phyloP scores from a whole-genome alignment of 2,329 filamentous ascomycete genomes.

The Penicillium sp. region DNA sequence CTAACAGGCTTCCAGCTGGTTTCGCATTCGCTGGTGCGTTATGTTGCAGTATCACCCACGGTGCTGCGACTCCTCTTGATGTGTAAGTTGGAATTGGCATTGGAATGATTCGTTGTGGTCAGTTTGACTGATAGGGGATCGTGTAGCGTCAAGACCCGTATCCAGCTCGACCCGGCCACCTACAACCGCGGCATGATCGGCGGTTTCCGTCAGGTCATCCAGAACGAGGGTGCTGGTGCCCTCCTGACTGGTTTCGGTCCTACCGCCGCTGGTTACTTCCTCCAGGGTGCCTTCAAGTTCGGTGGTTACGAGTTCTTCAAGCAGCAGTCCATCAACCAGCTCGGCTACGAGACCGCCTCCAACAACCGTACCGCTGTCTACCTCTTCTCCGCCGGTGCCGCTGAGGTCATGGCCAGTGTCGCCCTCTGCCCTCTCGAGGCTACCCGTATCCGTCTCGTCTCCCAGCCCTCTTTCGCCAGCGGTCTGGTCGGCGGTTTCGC shows the following conservation, averaged over 20 bases:
- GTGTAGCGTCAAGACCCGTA: slow-evolving; percentile 84
- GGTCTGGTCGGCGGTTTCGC: slow-evolving; percentile 72
- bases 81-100: slow-evolving; percentile 65
- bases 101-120: no score
- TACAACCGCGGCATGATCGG: slow-evolving; percentile 86
- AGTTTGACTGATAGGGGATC: no score
- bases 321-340: slow-evolving; percentile 74
- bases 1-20: slow-evolving; percentile 13
- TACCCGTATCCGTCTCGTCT: slow-evolving; percentile 88
- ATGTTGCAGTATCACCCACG: slow-evolving; percentile 98
- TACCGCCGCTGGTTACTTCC: slow-evolving; percentile 85
- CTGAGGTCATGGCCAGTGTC: slow-evolving; percentile 59
- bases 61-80: slow-evolving; percentile 94
- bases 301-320: slow-evolving; percentile 97
- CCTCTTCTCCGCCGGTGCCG: slow-evolving; percentile 58
- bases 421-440: slow-evolving; percentile 86
- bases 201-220: slow-evolving; percentile 78
- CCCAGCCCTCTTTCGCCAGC: slow-evolving; percentile 75
- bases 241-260: slow-evolving; percentile 80
- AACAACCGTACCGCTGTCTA: slow-evolving; percentile 79
- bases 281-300: slow-evolving; percentile 90
- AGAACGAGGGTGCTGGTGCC: slow-evolving; percentile 77
- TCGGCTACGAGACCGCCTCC: slow-evolving; percentile 70
- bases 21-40: slow-evolving; percentile 96
- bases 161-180: slow-evolving; percentile 82